A percentile compares a stretch with the other conserved stretches of the same genome.
These are phyloP conservation scores for Mycena maculata DNA, from an alignment of 768 basidiomycete species.

Conservation along the genomic window DNA sequence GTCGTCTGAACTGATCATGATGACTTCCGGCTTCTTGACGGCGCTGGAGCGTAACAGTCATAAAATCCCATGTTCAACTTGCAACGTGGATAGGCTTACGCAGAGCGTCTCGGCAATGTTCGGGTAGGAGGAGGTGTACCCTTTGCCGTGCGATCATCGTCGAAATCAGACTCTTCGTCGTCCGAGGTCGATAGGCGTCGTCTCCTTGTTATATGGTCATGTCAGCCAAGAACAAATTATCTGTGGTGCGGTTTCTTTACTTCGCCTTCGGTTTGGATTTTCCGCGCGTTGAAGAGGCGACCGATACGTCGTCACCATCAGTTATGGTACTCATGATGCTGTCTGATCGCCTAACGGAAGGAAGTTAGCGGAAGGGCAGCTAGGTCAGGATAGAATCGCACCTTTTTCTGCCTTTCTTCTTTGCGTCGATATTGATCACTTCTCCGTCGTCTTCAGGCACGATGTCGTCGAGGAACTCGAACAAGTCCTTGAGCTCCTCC, in stretches of 20 bases:
- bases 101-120: constrained; percentile 66
- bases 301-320: constrained; percentile 50
- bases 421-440: constrained; percentile 52
- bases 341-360: constrained; percentile 62
- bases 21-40: constrained; percentile 50
- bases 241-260: constrained; percentile 45
- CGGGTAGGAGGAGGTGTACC: constrained; percentile 56
- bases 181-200: constrained; percentile 66
- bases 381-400: constrained; percentile 26
- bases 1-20: constrained; percentile 54
- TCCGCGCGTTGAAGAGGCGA: constrained; percentile 47
- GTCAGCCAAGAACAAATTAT: background rate
- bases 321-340: constrained; percentile 64
- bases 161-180: constrained; percentile 57
- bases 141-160: constrained; percentile 41
- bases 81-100: constrained; percentile 53
- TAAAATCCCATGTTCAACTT: background rate
- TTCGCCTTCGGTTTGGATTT: constrained; percentile 52
- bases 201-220: constrained; percentile 52
- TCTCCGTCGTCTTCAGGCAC: constrained; percentile 76
- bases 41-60: constrained; percentile 44
- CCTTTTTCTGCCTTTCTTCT: constrained; percentile 63
- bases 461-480: constrained; percentile 79
- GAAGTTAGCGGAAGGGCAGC: background rate
- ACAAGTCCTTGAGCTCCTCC: constrained; percentile 70